Conservation (phyloP, 768 basidiomycete species). For the Daedaleopsis nitida region DNA sequence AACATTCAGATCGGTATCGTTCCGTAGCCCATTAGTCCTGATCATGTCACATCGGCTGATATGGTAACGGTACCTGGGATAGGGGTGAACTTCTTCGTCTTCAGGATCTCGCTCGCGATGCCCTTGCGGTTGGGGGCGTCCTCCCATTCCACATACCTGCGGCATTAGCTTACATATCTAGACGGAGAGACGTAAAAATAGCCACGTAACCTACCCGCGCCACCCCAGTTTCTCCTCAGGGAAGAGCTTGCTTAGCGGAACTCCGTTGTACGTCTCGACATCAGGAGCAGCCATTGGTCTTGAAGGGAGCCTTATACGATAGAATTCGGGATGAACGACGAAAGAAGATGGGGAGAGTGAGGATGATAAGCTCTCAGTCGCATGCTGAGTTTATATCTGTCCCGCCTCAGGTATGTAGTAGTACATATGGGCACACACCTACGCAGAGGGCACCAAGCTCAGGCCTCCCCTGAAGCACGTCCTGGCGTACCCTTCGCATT, state of each 20-base stretch:
- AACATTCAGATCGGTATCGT: too few relatives aligned
- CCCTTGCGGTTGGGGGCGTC: conserved; percentile 46
- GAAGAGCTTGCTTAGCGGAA: conserved; percentile 20
- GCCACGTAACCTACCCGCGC: conserved; percentile 4
- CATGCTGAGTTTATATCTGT: background rate
- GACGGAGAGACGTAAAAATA: too few relatives aligned
- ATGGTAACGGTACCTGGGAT: conserved; percentile 36
- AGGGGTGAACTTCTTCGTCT: conserved; percentile 40
- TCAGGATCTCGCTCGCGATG: conserved; percentile 42
- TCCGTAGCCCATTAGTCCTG: too few relatives aligned
- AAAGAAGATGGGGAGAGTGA: background rate
- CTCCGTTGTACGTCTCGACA: conserved; percentile 11
- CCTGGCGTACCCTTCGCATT: conserved; percentile 8
- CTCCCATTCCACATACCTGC: conserved; percentile 53
- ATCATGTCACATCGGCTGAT: too few relatives aligned
- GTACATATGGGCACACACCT: background rate
- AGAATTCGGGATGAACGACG: background rate
- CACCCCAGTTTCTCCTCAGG: conserved; percentile 23
- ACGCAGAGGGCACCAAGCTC: too few relatives aligned
- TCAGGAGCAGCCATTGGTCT: background rate
- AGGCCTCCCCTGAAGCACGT: background rate
- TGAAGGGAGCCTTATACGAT: too few relatives aligned
- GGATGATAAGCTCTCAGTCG: background rate
- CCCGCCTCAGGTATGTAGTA: background rate
- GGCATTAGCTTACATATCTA: too few relatives aligned